A percentile compares a stretch with the other conserved stretches of the same genome.
These are phyloP conservation scores for Pythium myriotylum DNA, from an alignment of 352 stramenopile genomes.

Conservation along the genomic window DNA sequence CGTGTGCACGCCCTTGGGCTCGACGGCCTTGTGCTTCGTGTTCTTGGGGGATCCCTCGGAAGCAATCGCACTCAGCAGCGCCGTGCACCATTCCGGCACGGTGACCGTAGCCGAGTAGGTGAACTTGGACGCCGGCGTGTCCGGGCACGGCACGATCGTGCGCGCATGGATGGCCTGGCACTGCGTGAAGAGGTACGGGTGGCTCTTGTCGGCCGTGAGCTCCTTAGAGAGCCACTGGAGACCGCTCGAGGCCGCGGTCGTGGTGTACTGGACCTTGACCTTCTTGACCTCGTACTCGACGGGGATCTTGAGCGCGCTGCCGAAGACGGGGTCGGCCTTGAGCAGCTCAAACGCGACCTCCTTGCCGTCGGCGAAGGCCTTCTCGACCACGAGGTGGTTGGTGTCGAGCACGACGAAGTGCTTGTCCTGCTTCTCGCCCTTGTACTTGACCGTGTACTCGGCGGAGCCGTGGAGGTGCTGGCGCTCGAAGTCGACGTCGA, in stretches of 20 bases:
- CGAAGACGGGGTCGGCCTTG: slow-evolving; percentile 61
- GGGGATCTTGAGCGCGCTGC: slow-evolving; percentile 33
- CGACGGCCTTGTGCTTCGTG: slow-evolving; percentile 31
- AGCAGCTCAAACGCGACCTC: slow-evolving; percentile 37
- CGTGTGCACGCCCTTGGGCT: slow-evolving; percentile 30
- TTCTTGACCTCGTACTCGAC: slow-evolving; percentile 45
- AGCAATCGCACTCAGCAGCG: slow-evolving; percentile 90
- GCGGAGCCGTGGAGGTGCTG: slow-evolving; percentile 75
- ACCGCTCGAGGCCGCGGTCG: slow-evolving; percentile 12
- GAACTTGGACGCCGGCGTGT: slow-evolving; percentile 93
- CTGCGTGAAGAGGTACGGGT: slow-evolving; percentile 96
- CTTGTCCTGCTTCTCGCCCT: slow-evolving; percentile 15
- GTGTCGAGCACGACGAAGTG: slow-evolving; percentile 85
- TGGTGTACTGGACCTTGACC: slow-evolving; percentile 75
- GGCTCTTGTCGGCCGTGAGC: slow-evolving; percentile 93
- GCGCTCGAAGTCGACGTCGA: slow-evolving; percentile 84
- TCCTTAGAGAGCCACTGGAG: slow-evolving; percentile 71
- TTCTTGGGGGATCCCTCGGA: slow-evolving; percentile 27
- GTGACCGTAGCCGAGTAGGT: slow-evolving; percentile 90
- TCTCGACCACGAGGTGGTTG: slow-evolving; percentile 71
- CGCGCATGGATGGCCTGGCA: slow-evolving; percentile 95
- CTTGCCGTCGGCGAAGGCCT: slow-evolving; percentile 50
- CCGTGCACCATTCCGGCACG: slow-evolving; percentile 66
- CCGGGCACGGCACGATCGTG: slow-evolving; percentile 95
- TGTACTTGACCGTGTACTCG: slow-evolving; percentile 79